Base-by-base conservation (phyloP, 306 rosid species). In the Ochetophila trinervis region DNA sequence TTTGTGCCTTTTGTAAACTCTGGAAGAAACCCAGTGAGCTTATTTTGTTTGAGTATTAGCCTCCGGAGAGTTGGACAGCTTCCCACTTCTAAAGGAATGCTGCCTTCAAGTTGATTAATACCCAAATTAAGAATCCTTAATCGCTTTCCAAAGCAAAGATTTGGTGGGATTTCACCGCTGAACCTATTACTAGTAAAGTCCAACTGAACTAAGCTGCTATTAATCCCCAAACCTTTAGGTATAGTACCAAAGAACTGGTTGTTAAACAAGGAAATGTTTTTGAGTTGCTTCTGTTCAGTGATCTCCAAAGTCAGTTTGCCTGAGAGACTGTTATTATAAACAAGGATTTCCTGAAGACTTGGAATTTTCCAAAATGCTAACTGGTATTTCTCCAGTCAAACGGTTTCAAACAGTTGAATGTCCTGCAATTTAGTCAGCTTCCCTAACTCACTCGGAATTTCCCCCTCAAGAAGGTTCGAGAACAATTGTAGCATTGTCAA, bases 321-420 rank as follows among this genome's bases (percentile, higher is more conserved):
- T 4, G 74, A 78, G 49, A 92, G 93, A 54, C 66, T 82, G 44
- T 92, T 92, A 18, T 79, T 73, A 60, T 89, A 87, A 62, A 92
- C 75, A 63, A 67, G 75, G 71, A 92, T 56, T 49, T 80, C 23
- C 74, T 83, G 42, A 37, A 92, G 95, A 54, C 79, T 65, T 48
- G 65, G 86, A 74, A 87, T 89, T 89, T 87, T 92, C 98, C 98
- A 92, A 13, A n/a, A 92, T 65, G 57, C 88, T 77, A 4, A 71
- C 71, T 4, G 98, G 98, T 77, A 92, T 87, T 75, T 87, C 85
- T 37, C 98, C 98, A 0, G 56, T 77, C 65, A 92, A 70, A 24
- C 21, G 72, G 73, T 92, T 92, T 72, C 47, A 53, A 80, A 87
- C 75, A 89, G 63, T 40, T 76, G 69, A 64, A 92, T 86, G 36